phyloP scores from a whole-genome alignment of 768 basidiomycete species.

The Hericium rajendrae region DNA sequence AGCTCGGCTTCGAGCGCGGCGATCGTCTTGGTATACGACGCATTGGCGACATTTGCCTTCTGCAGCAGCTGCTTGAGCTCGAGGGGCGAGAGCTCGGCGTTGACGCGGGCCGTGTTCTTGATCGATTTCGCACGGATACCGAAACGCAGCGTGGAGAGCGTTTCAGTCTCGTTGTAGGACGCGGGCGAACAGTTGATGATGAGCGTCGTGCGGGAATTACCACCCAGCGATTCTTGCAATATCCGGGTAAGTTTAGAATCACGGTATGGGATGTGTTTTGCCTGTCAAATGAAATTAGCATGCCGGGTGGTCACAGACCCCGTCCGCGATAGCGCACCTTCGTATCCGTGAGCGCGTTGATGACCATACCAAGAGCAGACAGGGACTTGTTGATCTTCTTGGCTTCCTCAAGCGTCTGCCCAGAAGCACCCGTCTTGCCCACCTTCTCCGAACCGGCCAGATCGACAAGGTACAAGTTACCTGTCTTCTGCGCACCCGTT shows the following conservation, averaged over 20 bases:
- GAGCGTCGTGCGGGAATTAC: conserved; percentile 91
- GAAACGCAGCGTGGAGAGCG: conserved; percentile 93
- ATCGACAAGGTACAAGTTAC: conserved; percentile 96
- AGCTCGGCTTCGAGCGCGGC: conserved; percentile 87
- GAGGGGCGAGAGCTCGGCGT: conserved; percentile 91
- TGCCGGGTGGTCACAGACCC: not conserved
- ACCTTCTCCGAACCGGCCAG: conserved; percentile 98
- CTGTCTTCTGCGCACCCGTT: conserved; percentile 90
- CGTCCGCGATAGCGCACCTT: conserved; percentile 48
- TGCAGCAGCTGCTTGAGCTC: conserved; percentile 89
- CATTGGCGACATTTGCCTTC: conserved; percentile 82
- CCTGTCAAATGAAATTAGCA: conserved; percentile 34
- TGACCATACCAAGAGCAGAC: conserved; percentile 98
- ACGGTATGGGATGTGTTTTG: conserved; percentile 95
- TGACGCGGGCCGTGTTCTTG: conserved; percentile 99
- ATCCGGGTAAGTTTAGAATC: conserved; percentile 99
- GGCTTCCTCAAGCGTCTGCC: conserved; percentile 97
- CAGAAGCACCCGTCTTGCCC: conserved; percentile 97
- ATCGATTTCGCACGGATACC: conserved; percentile 99
- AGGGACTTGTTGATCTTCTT: conserved; percentile 99
- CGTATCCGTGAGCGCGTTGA: conserved; percentile 92
- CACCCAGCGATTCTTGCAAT: conserved; percentile 95
- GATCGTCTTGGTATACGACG: conserved; percentile 78
- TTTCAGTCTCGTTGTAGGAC: conserved; percentile 94
- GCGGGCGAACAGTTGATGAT: conserved; percentile 99